Evolutionary conservation across 148 eudicot species (phyloP), one percentile per base, ranked within the genome.

Genomic region (Persicaria tinctoria): DNA sequence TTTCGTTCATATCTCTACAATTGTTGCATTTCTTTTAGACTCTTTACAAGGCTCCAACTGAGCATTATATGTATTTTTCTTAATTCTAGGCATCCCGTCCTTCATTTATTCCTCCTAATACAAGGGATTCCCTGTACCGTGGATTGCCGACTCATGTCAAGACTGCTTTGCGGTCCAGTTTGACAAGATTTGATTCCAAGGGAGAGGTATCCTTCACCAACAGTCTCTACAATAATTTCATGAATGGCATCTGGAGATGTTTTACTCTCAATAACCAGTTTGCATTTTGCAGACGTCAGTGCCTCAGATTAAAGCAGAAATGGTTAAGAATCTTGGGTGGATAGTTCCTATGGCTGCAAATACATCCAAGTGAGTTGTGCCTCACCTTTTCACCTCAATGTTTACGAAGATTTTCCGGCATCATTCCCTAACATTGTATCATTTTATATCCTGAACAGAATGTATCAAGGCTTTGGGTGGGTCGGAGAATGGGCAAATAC

Each of bases 401-500:
- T 10, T 9, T 53, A 53, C 2, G 57, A 53, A 53, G 6, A 53
- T 53, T 53, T 53, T 53, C 57, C 12, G 16, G 57, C 11, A 53
- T 9, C 57, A 2, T 53, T 53, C 57, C n/a, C 57, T 53, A 16
- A 9, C 57, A 53, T 53, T 53, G n/a, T 53, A 32, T 53, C 11
- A 0, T 0, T 1, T 53, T 0, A 10, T 53, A 53, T 53, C 11
- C 23, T 5, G 54, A 68, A 76, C 90, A 89, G 93, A 85, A 89
- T 89, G 68, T 91, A 89, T 81, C 93, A 89, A 75, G 93, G 93
- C 66, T 89, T 89, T 50, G 93, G 91, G 46, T 89, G 93, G 93
- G 93, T 89, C 72, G 93, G 90, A 73, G 93, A 89, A 84, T 87
- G 93, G 93, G 93, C 93, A 78, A 87, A 85, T 78, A 82, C 89